Evolutionary conservation across 2,329 filamentous ascomycete species (phyloP), one percentile per base, ranked within the genome.

Genomic region (Epichloe aotearoae): DNA sequence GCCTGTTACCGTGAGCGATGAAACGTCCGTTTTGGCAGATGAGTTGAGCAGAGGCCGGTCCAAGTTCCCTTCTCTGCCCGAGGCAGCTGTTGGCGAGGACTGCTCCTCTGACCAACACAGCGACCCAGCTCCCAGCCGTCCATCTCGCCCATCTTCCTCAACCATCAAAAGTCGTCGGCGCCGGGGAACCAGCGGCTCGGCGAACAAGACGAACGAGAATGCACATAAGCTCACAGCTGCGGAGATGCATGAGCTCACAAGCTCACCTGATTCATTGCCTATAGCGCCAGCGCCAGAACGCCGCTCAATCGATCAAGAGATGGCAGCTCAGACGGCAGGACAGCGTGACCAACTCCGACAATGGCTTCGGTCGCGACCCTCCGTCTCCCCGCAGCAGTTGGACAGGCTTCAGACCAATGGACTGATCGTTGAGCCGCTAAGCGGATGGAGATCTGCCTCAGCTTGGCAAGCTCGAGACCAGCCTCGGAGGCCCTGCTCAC

Each of bases 211-310:
- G 4, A 62, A 66, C 41, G 73, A 72, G 53, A 71, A 66, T 46
- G 64, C 80, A 45, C 71, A 75, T 50, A 73, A 76, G 38, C 67
- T 83, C 26, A 80, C 79, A 0, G 75, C 75, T 7, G 74, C 70
- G 38, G 76, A 80, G 58, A 80, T 83, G 60, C 73, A 79, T 49
- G 74, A 78, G 53, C 64, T 83, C 52, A 73, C 76, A 14, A 73
- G 71, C 30, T 71, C 75, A 1, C 77, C 77, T 5, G 76, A 79
- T 30, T 82, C 79, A 1, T 65, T 83, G 2, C 79, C 80, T 12
- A 63, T 82, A 1, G 74, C 75, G 1, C 62, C 65, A 55, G 63
- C 67, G 57, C 61, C 66, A 52, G 49, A 62, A 49, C 55, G 66
- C 63, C 54, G 68, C 59, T 55, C 49, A 8, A 44, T 51, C 17